Conservation (phyloP, 176 grass and related monocot genomes). For the Ananas comosus region DNA sequence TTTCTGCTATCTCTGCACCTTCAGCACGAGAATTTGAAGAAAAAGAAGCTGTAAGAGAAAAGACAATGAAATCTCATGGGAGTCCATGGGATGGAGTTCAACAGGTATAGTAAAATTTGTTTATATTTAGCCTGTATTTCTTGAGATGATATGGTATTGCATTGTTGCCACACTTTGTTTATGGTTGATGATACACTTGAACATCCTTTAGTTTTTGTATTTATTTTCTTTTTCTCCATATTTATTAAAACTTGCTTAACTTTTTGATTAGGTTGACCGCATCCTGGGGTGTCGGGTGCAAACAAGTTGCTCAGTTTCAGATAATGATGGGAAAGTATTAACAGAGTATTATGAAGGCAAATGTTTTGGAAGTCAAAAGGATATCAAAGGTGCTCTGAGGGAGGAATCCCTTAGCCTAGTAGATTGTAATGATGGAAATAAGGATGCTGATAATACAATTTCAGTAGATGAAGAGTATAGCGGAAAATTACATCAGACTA, state of each 20-base stretch:
- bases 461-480: slow-evolving; percentile 21
- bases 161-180: background rate
- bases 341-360: slow-evolving; percentile 22
- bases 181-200: background rate
- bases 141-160: background rate
- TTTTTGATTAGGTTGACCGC: slow-evolving; percentile 72
- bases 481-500: slow-evolving; percentile 25
- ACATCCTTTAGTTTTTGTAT: background rate
- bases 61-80: slow-evolving; percentile 9
- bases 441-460: slow-evolving; percentile 20
- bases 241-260: background rate
- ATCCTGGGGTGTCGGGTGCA: slow-evolving; percentile 74
- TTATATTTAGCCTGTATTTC: slow-evolving; percentile 9
- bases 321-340: slow-evolving; percentile 10
- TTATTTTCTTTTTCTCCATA: background rate
- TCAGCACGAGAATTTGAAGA: slow-evolving; percentile 11
- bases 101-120: slow-evolving; percentile 4
- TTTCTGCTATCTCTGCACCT: slow-evolving; percentile 1
- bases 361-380: slow-evolving; percentile 26
- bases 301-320: slow-evolving; percentile 27
- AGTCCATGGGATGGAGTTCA: slow-evolving; percentile 13
- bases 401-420: slow-evolving; percentile 33
- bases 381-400: slow-evolving; percentile 10
- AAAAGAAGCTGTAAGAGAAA: background rate
- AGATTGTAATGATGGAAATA: slow-evolving; percentile 18